These are phyloP conservation scores for Magnolia changhungtana DNA, from an alignment of 164 flowering plant species.

Conservation along the genomic window DNA sequence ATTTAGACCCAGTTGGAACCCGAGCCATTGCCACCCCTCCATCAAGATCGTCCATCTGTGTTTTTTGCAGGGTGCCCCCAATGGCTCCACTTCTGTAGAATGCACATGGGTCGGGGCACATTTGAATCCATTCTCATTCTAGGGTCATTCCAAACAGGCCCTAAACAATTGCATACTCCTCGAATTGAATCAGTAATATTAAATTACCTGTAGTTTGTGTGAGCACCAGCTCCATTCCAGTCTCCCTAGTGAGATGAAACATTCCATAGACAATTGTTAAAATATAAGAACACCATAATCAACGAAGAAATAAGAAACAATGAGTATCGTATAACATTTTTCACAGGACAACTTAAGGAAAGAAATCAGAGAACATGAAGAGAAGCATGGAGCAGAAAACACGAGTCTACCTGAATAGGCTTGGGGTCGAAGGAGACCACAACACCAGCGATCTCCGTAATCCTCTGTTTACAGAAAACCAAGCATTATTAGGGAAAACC, in stretches of 20 bases:
- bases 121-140: not conserved
- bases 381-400: not conserved
- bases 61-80: not conserved
- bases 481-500: not conserved
- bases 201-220: conserved; percentile 79
- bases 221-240: conserved; percentile 98
- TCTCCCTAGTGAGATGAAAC: conserved; percentile 56
- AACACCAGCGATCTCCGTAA: conserved; percentile 83
- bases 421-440: conserved; percentile 88
- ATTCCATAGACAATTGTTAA: not conserved
- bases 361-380: not conserved
- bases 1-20: too few relatives aligned
- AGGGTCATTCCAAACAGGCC: not conserved
- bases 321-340: not conserved
- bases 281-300: not conserved
- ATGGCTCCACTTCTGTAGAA: not conserved
- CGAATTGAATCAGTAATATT: not conserved
- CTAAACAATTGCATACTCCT: not conserved
- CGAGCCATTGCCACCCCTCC: not conserved
- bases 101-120: not conserved
- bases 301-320: too few relatives aligned
- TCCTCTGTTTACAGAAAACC: conserved; percentile 53
- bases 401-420: conserved; percentile 59
- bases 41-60: not conserved
- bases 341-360: not conserved